Conservation (phyloP, 2,329 filamentous ascomycete species). For the Lachnellula willkommii region DNA sequence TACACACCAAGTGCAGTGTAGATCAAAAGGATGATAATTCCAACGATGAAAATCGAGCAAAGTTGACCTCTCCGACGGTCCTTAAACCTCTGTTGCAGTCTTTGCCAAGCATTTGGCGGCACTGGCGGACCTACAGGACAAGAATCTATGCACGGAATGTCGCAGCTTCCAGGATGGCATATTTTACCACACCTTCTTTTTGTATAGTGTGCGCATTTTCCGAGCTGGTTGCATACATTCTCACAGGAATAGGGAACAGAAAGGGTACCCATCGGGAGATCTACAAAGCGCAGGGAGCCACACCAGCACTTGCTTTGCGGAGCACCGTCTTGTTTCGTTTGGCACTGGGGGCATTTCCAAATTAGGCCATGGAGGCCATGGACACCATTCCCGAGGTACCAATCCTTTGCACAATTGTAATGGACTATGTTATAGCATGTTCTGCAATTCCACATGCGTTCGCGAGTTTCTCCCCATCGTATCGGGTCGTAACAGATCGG, state of each 20-base stretch:
- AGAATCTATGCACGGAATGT: slow-evolving; percentile 1
- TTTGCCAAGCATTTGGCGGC: neutral
- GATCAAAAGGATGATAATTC: neutral
- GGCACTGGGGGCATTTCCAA: slow-evolving; percentile 16
- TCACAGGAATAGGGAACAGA: slow-evolving; percentile 9
- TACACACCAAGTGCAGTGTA: neutral
- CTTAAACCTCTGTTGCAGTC: neutral
- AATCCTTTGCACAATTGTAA: neutral
- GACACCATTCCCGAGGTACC: neutral
- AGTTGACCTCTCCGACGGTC: neutral
- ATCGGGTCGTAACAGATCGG: neutral
- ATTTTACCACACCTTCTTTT: slow-evolving; percentile 1
- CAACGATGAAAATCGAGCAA: neutral
- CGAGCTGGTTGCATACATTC: slow-evolving; percentile 3
- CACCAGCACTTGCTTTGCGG: slow-evolving; percentile 13
- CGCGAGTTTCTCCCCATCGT: neutral
- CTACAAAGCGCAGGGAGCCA: neutral
- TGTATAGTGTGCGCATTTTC: slow-evolving; percentile 10
- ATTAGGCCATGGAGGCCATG: neutral
- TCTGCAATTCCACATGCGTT: neutral
- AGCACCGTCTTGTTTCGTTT: neutral
- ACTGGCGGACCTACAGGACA: neutral
- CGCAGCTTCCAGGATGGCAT: slow-evolving; percentile 22
- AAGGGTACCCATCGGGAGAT: neutral
- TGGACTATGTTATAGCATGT: neutral